phyloP scores from a whole-genome alignment of 192 early-diverging fungal genomes.

The Paraglomus occultum region DNA sequence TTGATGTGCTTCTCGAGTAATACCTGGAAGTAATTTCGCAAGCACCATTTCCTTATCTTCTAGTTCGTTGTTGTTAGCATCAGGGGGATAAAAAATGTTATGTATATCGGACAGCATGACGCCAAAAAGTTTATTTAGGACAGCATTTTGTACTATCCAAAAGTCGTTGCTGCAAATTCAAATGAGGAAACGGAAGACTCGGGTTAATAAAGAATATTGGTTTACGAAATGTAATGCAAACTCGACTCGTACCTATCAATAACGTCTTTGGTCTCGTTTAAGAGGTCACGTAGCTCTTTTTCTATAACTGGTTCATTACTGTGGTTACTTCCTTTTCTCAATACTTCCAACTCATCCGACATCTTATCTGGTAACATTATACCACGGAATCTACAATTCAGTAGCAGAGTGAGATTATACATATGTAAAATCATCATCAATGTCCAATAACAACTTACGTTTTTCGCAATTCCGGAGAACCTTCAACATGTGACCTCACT shows the following conservation, averaged over 20 bases:
- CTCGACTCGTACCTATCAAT: slow-evolving; percentile 64
- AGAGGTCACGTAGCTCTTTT: slow-evolving; percentile 60
- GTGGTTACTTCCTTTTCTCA: slow-evolving; percentile 53
- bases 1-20: slow-evolving; percentile 67
- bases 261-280: slow-evolving; percentile 89
- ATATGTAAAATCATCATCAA: background rate
- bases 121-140: slow-evolving; percentile 44
- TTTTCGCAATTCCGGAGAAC: background rate
- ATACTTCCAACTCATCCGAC: slow-evolving; percentile 60
- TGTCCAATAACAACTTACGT: background rate
- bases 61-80: slow-evolving; percentile 42
- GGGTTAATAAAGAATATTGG: background rate
- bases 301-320: slow-evolving; percentile 51
- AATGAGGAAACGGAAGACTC: background rate
- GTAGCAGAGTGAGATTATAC: background rate
- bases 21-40: slow-evolving; percentile 61
- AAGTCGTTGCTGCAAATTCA: slow-evolving; percentile 46
- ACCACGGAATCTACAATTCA: slow-evolving; percentile 44
- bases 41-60: slow-evolving; percentile 56
- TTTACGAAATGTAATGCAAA: background rate
- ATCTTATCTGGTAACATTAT: slow-evolving; percentile 63
- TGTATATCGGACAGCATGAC: slow-evolving; percentile 41
- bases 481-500: slow-evolving; percentile 18
- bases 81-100: slow-evolving; percentile 40
- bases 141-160: slow-evolving; percentile 38